Conservation (phyloP, 176 grass and related monocot species). For the Aegilops umbellulata region DNA sequence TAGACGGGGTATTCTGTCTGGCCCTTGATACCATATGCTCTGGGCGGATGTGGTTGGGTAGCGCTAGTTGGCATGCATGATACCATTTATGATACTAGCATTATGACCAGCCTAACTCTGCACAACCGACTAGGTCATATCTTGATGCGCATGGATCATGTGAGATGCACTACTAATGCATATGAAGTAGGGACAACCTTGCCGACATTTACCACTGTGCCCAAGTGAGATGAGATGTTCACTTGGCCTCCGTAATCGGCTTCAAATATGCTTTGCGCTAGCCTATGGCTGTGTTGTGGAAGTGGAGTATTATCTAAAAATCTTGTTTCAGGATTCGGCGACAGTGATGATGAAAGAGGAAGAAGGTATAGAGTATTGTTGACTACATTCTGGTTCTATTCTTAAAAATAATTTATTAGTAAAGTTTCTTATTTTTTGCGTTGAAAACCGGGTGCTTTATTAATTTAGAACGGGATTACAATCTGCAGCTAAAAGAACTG, state of each 20-base stretch:
- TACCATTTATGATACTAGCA: too few species aligned
- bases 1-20: too few species aligned
- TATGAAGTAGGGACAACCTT: constrained; percentile 91
- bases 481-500: too few species aligned
- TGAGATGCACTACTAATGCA: constrained; percentile 81
- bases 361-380: constrained; percentile 38
- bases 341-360: constrained; percentile 82
- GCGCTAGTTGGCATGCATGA: too few species aligned
- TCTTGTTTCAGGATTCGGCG: constrained; percentile 55
- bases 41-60: too few species aligned
- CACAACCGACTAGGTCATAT: neutral
- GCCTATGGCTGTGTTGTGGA: too few species aligned
- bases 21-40: too few species aligned
- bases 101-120: neutral
- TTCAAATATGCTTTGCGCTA: neutral
- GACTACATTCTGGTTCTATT: too few species aligned
- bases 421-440: neutral
- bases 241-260: neutral
- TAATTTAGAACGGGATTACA: too few species aligned
- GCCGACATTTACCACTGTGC: constrained; percentile 88
- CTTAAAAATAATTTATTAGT: neutral
- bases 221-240: constrained; percentile 39
- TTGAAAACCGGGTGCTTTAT: too few species aligned
- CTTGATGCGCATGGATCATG: constrained; percentile 56
- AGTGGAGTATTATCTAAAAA: neutral